phyloP scores from a whole-genome alignment of 495 filamentous ascomycete species.

The Penicillium tannophilum region DNA sequence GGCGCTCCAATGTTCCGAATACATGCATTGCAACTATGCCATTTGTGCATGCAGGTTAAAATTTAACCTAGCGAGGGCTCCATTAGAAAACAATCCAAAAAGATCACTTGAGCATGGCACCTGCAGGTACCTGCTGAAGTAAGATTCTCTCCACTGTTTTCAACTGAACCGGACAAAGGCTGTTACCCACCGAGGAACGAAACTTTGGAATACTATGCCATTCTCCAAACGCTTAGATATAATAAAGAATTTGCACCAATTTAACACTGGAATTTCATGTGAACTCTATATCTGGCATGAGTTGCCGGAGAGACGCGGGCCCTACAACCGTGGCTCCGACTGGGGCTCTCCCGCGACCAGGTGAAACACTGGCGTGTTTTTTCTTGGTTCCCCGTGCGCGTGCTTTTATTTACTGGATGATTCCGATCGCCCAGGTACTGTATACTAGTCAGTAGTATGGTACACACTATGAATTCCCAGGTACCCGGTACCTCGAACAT shows the following conservation, averaged over 20 bases:
- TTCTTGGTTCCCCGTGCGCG: conserved; percentile 22
- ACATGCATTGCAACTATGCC: conserved; percentile 8
- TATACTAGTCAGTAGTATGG: not conserved
- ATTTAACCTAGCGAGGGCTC: not conserved
- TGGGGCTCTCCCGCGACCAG: conserved; percentile 17
- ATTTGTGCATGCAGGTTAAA: not conserved
- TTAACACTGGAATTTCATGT: not conserved
- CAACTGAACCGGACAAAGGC: not conserved
- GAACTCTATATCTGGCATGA: conserved; percentile 14
- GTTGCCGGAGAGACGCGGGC: conserved; percentile 41
- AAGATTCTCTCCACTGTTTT: not conserved
- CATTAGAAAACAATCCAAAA: not conserved
- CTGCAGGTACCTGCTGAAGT: not conserved
- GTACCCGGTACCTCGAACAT: not conserved
- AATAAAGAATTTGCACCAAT: not conserved
- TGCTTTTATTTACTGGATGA: conserved; percentile 16
- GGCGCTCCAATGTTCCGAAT: conserved; percentile 1
- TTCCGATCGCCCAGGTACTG: not conserved
- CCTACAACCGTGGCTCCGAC: conserved; percentile 4
- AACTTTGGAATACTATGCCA: not conserved
- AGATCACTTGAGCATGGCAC: not conserved
- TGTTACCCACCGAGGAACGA: not conserved
- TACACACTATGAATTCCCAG: not conserved
- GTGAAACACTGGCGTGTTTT: conserved; percentile 50
- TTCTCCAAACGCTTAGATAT: not conserved